Evolutionary conservation across 345 rosid species (phyloP).

Genomic region (Eucalyptus erythrocorys): DNA sequence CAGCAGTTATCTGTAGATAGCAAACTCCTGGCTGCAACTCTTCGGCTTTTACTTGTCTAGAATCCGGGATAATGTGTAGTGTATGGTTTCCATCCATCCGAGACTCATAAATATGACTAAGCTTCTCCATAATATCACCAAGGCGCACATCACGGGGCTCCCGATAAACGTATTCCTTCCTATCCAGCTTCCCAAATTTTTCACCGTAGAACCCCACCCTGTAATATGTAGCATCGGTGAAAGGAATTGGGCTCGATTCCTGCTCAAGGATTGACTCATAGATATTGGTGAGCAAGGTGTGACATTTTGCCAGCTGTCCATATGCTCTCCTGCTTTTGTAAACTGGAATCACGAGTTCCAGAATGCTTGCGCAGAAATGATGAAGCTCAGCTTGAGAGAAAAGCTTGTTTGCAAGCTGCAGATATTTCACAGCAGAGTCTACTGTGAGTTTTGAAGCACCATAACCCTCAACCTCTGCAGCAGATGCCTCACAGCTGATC

Average conservation of each 20-base stretch:
- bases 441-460: slow-evolving; percentile 99
- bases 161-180: slow-evolving; percentile 79
- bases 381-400: slow-evolving; percentile 96
- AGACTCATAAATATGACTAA: slow-evolving; percentile 91
- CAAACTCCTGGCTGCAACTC: slow-evolving; percentile 94
- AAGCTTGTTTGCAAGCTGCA: slow-evolving; percentile 93
- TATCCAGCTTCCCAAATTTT: slow-evolving; percentile 80
- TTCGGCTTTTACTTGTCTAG: slow-evolving; percentile 93
- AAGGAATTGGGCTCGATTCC: slow-evolving; percentile 91
- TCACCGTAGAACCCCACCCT: slow-evolving; percentile 98
- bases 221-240: slow-evolving; percentile 96
- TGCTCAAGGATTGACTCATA: slow-evolving; percentile 94
- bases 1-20: slow-evolving; percentile 95
- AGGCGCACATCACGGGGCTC: slow-evolving; percentile 97
- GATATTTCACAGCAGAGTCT: slow-evolving; percentile 95
- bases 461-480: slow-evolving; percentile 99
- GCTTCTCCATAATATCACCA: slow-evolving; percentile 99
- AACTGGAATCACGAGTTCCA: slow-evolving; percentile 96
- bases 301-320: slow-evolving; percentile 96
- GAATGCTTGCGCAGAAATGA: slow-evolving; percentile 95
- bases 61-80: slow-evolving; percentile 84
- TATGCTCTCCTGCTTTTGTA: slow-evolving; percentile 92
- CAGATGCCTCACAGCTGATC: slow-evolving; percentile 87
- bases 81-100: slow-evolving; percentile 89
- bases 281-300: slow-evolving; percentile 72